Base-by-base conservation (phyloP, 164 flowering plant genomes). In the Stephania japonica region DNA sequence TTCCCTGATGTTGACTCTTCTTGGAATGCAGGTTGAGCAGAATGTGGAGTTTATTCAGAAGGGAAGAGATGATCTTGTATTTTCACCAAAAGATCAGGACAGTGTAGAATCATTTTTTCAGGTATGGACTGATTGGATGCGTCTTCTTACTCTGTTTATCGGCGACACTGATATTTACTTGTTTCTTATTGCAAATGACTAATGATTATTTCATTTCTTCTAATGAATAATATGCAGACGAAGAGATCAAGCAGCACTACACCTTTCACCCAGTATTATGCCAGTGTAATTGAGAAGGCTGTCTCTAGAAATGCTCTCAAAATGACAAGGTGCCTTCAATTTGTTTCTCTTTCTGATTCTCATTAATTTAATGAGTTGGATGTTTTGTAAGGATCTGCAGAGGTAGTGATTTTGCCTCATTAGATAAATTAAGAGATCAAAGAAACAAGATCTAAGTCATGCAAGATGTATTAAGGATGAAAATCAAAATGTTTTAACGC, bases 41-140 rank as follows among this genome's bases (percentile, higher is more conserved):
- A 95, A 95, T 74, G 76, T 90, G 70, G 90, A 90, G 13, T 93
- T 85, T 79, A 86, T 95, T 77, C 85, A 80, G 75, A 89, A 77
- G 81, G 90, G 85, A 80, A 87, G 97, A 81, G 93, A 90, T 26
- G 97, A 91, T 43, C 91, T 87, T 72, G 76, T 91, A 7, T 96
- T 87, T 80, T 90, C 97, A 68, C 99, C 98, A 6, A 88, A 85
- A 41, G 97, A 96, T 79, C 85, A 85, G 69, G 87, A 85, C 74
- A 81, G 89, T 24, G 89, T 83, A 50, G 92, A 91, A 65, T 77
- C 90, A 70, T 93, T 91, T 84, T 87, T 93, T 73, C 97, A 89
- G 99, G 99, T 92, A 72, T 32, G 73, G 43, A 70, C 59, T 66
- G n/a, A 41, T 59, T 18, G 23, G 32, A 23, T 65, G 43, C 21